phyloP scores from a whole-genome alignment of 2,329 filamentous ascomycete genomes.

The Trichoderma atroviride region DNA sequence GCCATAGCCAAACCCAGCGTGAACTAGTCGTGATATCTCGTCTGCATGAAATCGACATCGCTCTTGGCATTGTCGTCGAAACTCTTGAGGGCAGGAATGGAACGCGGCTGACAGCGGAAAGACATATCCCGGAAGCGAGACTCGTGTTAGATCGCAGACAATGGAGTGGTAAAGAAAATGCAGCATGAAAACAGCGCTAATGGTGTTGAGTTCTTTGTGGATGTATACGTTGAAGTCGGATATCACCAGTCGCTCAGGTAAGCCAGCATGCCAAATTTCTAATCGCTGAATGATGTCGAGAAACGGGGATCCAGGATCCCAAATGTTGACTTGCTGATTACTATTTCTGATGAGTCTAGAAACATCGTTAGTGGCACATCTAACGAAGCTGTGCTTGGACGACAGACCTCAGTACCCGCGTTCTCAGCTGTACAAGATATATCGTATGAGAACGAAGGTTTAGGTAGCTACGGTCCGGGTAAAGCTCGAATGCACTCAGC shows the following conservation, averaged over 20 bases:
- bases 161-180: conserved; percentile 22
- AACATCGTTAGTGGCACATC: not conserved
- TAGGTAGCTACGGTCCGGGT: not conserved
- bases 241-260: conserved; percentile 7
- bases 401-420: conserved; percentile 6
- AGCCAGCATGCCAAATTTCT: conserved; percentile 2
- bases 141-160: conserved; percentile 6
- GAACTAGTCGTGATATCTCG: conserved; percentile 17
- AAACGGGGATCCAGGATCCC: conserved; percentile 19
- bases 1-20: conserved; percentile 1
- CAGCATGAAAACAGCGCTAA: conserved; percentile 15
- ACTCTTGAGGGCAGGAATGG: conserved; percentile 3
- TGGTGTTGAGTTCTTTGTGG: conserved; percentile 18
- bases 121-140: conserved; percentile 18
- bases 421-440: conserved; percentile 20
- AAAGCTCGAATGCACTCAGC: conserved; percentile 7
- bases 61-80: conserved; percentile 20
- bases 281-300: conserved; percentile 11
- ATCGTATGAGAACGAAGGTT: conserved; percentile 18
- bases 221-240: conserved; percentile 14
- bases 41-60: conserved; percentile 18
- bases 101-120: conserved; percentile 13
- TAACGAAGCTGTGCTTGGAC: not conserved
- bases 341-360: not conserved
- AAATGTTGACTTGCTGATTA: not conserved